A percentile compares a stretch with the other conserved stretches of the same genome.
phyloP scores from a whole-genome alignment of 169 alveolate genomes.

The Plasmodium relictum region DNA sequence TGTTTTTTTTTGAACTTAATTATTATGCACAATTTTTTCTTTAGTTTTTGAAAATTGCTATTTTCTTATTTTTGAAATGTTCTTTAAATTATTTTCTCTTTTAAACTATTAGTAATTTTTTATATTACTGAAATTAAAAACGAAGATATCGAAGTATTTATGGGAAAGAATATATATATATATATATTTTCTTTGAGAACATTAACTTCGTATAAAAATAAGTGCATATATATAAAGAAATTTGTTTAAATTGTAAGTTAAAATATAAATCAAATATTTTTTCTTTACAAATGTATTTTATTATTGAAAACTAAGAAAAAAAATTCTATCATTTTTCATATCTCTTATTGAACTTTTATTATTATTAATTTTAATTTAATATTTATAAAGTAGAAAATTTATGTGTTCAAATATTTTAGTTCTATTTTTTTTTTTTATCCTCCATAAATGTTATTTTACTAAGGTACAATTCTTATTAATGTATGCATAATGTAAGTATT shows the following conservation, averaged over 20 bases:
- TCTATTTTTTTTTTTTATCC: too few species aligned
- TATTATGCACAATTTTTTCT: slow-evolving; percentile 1
- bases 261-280: too few species aligned
- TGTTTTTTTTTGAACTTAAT: slow-evolving; percentile 15
- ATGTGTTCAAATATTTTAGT: too few species aligned
- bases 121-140: slow-evolving; percentile 7
- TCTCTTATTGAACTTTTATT: too few species aligned
- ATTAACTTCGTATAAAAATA: not conserved
- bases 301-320: too few species aligned
- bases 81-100: slow-evolving; percentile 4
- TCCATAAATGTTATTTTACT: too few species aligned
- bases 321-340: too few species aligned
- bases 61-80: slow-evolving; percentile 22
- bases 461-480: too few species aligned
- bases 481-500: too few species aligned
- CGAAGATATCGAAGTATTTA: slow-evolving; percentile 21
- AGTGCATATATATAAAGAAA: not conserved
- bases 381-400: too few species aligned
- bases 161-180: slow-evolving; percentile 6
- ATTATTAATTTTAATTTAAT: too few species aligned
- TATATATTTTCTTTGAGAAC: not conserved
- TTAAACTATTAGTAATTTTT: slow-evolving; percentile 14
- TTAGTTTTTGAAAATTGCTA: slow-evolving; percentile 11
- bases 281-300: too few species aligned
- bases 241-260: not conserved